A percentile compares a stretch with the other conserved stretches of the same genome.
phyloP scores from a whole-genome alignment of 1,284 basidiomycete species.

The Apiotrichum mycotoxinovorans region DNA sequence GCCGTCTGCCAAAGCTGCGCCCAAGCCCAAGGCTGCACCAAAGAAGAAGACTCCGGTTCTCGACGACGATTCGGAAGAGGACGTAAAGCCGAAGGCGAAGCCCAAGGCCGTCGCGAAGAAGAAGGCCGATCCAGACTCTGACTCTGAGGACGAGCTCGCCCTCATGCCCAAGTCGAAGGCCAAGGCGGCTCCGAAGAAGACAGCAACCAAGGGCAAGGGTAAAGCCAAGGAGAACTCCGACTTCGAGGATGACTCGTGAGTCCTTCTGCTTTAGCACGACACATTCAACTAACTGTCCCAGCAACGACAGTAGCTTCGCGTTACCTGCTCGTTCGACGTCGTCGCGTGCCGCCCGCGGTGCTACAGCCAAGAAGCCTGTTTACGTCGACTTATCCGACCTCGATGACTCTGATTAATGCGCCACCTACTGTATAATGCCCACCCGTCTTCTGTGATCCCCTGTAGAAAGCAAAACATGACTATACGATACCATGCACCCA shows the following conservation, averaged over 20 bases:
- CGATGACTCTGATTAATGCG: slow-evolving; percentile 7
- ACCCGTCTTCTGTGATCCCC: neutral
- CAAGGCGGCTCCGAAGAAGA: slow-evolving; percentile 12
- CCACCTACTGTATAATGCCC: slow-evolving; percentile 2
- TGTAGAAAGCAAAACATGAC: neutral
- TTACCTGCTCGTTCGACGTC: slow-evolving; percentile 4
- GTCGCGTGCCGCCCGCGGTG: slow-evolving; percentile 5
- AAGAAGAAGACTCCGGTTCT: slow-evolving; percentile 6
- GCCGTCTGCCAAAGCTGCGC: neutral
- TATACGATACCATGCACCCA: neutral
- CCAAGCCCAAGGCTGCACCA: slow-evolving; percentile 9
- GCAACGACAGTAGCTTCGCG: neutral
- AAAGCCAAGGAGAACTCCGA: slow-evolving; percentile 17
- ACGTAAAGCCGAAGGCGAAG: slow-evolving; percentile 3
- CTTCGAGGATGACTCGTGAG: slow-evolving; percentile 19
- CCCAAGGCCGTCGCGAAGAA: slow-evolving; percentile 56
- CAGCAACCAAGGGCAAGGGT: slow-evolving; percentile 13
- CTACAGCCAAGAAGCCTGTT: slow-evolving; percentile 17
- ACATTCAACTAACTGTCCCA: neutral
- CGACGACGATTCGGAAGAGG: slow-evolving; percentile 9
- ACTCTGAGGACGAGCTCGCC: slow-evolving; percentile 4
- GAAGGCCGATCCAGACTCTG: slow-evolving; percentile 41
- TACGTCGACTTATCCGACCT: slow-evolving; percentile 22
- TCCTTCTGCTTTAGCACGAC: neutral
- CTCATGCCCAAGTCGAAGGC: neutral